Percentiles rank a stretch among this genome's conserved stretches.
Evolutionary conservation across 208 protist genomes (phyloP).

Genomic region (Leishmania aethiopica): DNA sequence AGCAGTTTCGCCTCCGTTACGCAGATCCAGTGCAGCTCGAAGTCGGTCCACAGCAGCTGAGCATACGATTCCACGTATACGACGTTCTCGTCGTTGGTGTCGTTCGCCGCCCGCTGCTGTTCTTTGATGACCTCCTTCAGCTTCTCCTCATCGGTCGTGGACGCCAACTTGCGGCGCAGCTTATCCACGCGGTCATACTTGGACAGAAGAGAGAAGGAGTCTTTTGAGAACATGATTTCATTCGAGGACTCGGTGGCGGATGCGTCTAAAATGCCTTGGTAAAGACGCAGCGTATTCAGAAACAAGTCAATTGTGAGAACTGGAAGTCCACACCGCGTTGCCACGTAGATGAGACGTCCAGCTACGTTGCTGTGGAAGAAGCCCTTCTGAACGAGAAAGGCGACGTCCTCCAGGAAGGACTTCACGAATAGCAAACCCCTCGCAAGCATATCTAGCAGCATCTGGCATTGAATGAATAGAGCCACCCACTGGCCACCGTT

Average conservation of each 20-base stretch:
- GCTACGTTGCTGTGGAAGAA: slow-evolving; percentile 89
- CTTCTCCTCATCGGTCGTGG: slow-evolving; percentile 36
- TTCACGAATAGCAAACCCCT: slow-evolving; percentile 82
- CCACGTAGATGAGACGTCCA: slow-evolving; percentile 75
- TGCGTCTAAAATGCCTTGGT: slow-evolving; percentile 84
- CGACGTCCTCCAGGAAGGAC: slow-evolving; percentile 87
- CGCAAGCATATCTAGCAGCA: slow-evolving; percentile 89
- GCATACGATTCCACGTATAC: slow-evolving; percentile 82
- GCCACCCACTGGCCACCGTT: slow-evolving; percentile 80
- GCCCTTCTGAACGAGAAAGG: slow-evolving; percentile 88
- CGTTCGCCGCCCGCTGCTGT: slow-evolving; percentile 22
- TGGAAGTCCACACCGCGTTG: slow-evolving; percentile 72
- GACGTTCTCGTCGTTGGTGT: slow-evolving; percentile 47
- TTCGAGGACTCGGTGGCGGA: slow-evolving; percentile 44
- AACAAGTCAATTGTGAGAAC: slow-evolving; percentile 88
- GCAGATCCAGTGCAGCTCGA: slow-evolving; percentile 91
- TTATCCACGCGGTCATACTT: slow-evolving; percentile 89
- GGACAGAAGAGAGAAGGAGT: slow-evolving; percentile 86
- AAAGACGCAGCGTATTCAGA: slow-evolving; percentile 86
- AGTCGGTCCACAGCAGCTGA: slow-evolving; percentile 87
- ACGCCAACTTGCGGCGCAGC: slow-evolving; percentile 62
- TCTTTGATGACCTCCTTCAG: slow-evolving; percentile 26
- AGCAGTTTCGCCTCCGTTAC: slow-evolving; percentile 89
- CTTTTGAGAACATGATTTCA: slow-evolving; percentile 67
- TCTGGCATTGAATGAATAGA: slow-evolving; percentile 91